Evolutionary conservation across 2,329 filamentous ascomycete species (phyloP).

Genomic region (Boeremia lycopersici): DNA sequence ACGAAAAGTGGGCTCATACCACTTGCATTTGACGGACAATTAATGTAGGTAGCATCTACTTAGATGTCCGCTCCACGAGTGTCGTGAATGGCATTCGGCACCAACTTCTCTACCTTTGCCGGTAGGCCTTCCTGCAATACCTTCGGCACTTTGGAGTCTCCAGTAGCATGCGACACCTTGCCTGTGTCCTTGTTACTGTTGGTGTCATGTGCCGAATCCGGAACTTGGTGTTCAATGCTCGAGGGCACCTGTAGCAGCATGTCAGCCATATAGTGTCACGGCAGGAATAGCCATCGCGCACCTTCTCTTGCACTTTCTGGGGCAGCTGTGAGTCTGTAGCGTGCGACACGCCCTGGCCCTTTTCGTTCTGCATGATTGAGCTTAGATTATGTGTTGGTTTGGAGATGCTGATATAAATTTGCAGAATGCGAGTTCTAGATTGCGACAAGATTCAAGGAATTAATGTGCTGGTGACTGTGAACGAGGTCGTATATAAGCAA

Average conservation of each 20-base stretch:
- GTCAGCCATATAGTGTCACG: background rate
- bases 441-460: background rate
- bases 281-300: background rate
- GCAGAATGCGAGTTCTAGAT: background rate
- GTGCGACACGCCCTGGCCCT: constrained; percentile 12
- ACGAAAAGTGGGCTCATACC: too few species aligned
- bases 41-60: too few species aligned
- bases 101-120: constrained; percentile 5
- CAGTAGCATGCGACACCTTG: constrained; percentile 13
- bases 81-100: constrained; percentile 7
- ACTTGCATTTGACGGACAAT: too few species aligned
- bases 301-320: constrained; percentile 13
- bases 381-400: background rate
- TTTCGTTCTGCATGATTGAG: constrained; percentile 10
- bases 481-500: background rate
- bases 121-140: constrained; percentile 10
- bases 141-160: constrained; percentile 8
- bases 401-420: background rate
- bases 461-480: background rate
- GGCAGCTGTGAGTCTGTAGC: constrained; percentile 10
- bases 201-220: constrained; percentile 11
- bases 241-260: background rate
- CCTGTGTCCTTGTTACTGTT: constrained; percentile 14
- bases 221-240: constrained; percentile 10
- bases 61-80: constrained; percentile 6